A percentile compares a stretch with the other conserved stretches of the same genome.
These are phyloP conservation scores for Calonectria pauciramosa DNA, from an alignment of 2,329 filamentous ascomycete genomes.

Conservation along the genomic window DNA sequence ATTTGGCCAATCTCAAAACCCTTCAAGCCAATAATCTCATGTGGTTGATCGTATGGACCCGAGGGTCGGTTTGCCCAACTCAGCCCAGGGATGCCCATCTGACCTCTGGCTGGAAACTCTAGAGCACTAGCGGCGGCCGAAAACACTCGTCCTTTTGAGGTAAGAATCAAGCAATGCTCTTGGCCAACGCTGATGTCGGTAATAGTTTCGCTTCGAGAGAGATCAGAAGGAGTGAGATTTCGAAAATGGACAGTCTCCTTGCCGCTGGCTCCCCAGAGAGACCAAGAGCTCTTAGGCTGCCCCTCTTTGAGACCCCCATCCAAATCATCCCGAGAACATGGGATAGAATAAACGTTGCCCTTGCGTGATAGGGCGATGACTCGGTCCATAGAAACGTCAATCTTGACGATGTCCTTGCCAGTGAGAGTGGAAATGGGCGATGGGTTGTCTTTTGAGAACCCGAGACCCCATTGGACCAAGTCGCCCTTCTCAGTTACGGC, in stretches of 20 bases:
- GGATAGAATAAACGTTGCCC: constrained; percentile 88
- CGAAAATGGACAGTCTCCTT: constrained; percentile 75
- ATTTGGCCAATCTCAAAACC: constrained; percentile 81
- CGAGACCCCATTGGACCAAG: constrained; percentile 90
- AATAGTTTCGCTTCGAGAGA: constrained; percentile 80
- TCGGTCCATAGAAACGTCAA: constrained; percentile 85
- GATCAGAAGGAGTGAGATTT: constrained; percentile 73
- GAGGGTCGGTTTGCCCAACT: constrained; percentile 83
- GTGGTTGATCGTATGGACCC: constrained; percentile 84
- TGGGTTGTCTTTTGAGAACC: constrained; percentile 75
- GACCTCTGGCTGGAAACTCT: constrained; percentile 84
- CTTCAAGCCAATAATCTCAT: constrained; percentile 80
- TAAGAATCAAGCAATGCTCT: constrained; percentile 89
- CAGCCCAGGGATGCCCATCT: constrained; percentile 88
- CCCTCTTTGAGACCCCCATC: constrained; percentile 70
- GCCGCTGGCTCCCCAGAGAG: constrained; percentile 72
- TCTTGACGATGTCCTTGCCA: constrained; percentile 83
- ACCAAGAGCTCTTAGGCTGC: constrained; percentile 74
- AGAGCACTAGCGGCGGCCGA: constrained; percentile 86
- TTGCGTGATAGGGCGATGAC: constrained; percentile 82
- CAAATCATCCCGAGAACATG: constrained; percentile 82
- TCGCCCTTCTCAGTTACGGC: constrained; percentile 91
- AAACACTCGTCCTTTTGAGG: constrained; percentile 87
- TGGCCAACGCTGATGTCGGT: constrained; percentile 81
- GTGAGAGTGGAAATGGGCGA: constrained; percentile 79